Evolutionary conservation across 805 yeast genomes (phyloP).

Genomic region (Starmera amethionina): DNA sequence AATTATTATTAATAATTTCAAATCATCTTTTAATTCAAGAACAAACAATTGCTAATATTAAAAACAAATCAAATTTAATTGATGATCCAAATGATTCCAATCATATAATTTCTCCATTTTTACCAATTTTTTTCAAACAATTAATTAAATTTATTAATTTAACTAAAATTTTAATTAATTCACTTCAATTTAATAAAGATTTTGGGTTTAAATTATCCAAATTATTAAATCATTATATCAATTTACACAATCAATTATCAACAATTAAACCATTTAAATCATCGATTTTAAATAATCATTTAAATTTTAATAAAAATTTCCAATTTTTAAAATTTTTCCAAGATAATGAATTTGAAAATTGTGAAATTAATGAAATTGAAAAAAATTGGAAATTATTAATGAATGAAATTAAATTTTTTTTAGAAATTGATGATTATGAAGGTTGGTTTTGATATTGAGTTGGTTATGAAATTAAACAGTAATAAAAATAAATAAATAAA

Average conservation of each 20-base stretch:
- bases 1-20: constrained; percentile 28
- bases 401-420: constrained; percentile 8
- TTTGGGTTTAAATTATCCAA: constrained; percentile 14
- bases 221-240: constrained; percentile 17
- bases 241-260: constrained; percentile 16
- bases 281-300: constrained; percentile 14
- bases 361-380: constrained; percentile 1
- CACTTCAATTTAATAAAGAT: constrained; percentile 17
- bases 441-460: constrained; percentile 21
- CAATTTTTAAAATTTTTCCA: constrained; percentile 7
- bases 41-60: constrained; percentile 4
- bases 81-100: constrained; percentile 5
- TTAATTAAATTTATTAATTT: constrained; percentile 16
- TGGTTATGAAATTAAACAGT: too few species aligned
- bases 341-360: neutral
- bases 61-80: constrained; percentile 15
- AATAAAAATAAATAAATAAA: too few species aligned
- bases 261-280: constrained; percentile 19
- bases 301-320: constrained; percentile 13
- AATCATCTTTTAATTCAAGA: constrained; percentile 11
- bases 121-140: constrained; percentile 21
- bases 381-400: constrained; percentile 15
- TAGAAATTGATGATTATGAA: constrained; percentile 14
- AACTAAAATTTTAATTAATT: constrained; percentile 19
- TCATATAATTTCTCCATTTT: constrained; percentile 15